Evolutionary conservation across 2,329 filamentous ascomycete species (phyloP), one percentile per base, ranked within the genome.

Genomic region (Verticillium alfalfae): DNA sequence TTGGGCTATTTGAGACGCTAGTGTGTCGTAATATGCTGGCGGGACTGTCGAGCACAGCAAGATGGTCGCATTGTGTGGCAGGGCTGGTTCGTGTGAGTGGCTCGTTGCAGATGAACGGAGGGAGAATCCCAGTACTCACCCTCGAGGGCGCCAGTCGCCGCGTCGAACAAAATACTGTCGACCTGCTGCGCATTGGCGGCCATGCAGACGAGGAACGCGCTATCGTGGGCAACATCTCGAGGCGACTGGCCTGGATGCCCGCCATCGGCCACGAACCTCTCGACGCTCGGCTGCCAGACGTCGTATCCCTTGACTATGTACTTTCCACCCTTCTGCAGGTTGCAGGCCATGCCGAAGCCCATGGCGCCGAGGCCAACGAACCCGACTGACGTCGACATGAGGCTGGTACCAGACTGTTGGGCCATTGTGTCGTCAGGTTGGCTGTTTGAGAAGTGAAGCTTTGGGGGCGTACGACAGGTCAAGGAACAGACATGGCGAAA

Each of bases 311-410:
- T 68, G 1, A 77, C 72, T 1, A 77, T 64, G 73, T 88, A 90
- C 62, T 88, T 88, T 65, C 84, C 76, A 26, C 45, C 22, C 67
- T 86, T 86, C 68, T 92, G 79, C 56, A 93, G 83, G 70, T 92
- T 84, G 63, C 85, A 90, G 66, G 90, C 90, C 89, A 93, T 92
- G 71, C 90, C 90, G 72, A 92, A 90, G 71, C 90, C 90, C 90
- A 92, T 92, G 74, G 89, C 89, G 61, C 90, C 90, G 2, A 93
- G 87, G 79, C 90, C 90, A 6, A 76, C 61, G 15, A 68, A 66
- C 3, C 72, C 67, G 22, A 68, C 66, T 15, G 66, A 52, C 45
- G 45, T 52, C 45, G 45, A 52, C 45, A 26, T 13, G 57, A 13
- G 66, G 54, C 4, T 75, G 52, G 10, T 34, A 22, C 15, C 26